phyloP scores from a whole-genome alignment of 306 rosid species.

The Oxytropis ochrocephala region DNA sequence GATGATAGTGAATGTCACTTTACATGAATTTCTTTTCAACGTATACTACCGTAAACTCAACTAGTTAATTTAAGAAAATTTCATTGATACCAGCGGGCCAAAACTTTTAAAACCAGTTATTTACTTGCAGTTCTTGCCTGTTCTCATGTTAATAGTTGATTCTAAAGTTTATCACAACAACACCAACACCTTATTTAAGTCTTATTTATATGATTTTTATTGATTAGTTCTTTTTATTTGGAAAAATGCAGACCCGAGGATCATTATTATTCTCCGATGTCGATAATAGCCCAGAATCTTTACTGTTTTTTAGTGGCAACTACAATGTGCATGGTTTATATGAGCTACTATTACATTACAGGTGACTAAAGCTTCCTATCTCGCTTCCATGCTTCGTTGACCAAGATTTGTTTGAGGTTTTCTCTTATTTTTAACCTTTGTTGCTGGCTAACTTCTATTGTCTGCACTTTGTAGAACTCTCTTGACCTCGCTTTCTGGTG shows the following conservation, averaged over 20 bases:
- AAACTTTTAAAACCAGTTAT: background rate
- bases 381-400: background rate
- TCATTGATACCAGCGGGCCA: too few relatives aligned
- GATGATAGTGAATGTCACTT: background rate
- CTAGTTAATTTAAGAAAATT: background rate
- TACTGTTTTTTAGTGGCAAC: slow-evolving; percentile 68
- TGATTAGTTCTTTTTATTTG: background rate
- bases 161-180: background rate
- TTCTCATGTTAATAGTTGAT: background rate
- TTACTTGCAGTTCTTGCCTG: background rate
- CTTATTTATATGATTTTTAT: background rate
- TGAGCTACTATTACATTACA: slow-evolving; percentile 76
- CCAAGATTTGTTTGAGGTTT: slow-evolving; percentile 3
- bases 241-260: slow-evolving; percentile 59
- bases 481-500: slow-evolving; percentile 58
- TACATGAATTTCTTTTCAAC: background rate
- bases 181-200: background rate
- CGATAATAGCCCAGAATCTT: slow-evolving; percentile 73
- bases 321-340: slow-evolving; percentile 66
- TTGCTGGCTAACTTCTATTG: slow-evolving; percentile 9
- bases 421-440: slow-evolving; percentile 2
- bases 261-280: slow-evolving; percentile 53
- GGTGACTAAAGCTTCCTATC: slow-evolving; percentile 41
- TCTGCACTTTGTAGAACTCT: slow-evolving; percentile 53
- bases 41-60: background rate